phyloP scores from a whole-genome alignment of 1,284 basidiomycete species.

The Marasmius tenuissimus region DNA sequence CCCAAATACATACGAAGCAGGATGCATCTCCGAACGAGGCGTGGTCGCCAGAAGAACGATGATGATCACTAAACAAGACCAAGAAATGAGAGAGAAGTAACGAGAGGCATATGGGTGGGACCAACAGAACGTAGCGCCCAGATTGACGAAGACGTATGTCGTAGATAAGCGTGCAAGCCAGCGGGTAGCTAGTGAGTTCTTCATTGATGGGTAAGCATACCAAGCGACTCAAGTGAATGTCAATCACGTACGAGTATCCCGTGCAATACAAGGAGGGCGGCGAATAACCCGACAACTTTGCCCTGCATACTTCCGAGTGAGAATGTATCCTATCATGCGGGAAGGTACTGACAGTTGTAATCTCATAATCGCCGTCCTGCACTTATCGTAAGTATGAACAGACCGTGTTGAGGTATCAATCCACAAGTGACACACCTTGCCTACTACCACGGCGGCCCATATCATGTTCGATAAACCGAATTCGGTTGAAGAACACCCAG shows the following conservation, averaged over 20 bases:
- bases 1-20: conserved; percentile 78
- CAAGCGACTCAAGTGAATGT: background rate
- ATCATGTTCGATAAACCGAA: conserved; percentile 91
- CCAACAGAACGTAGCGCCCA: conserved; percentile 70
- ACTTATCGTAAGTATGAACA: background rate
- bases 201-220: background rate
- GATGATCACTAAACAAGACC: conserved; percentile 62
- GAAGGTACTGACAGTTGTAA: conserved; percentile 31
- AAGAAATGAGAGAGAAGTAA: conserved; percentile 5
- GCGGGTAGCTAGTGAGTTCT: conserved; percentile 84
- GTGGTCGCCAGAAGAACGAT: conserved; percentile 84
- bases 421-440: conserved; percentile 37
- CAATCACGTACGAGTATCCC: conserved; percentile 54
- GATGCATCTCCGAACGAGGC: conserved; percentile 78
- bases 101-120: conserved; percentile 4
- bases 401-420: background rate
- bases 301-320: conserved; percentile 35
- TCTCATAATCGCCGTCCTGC: conserved; percentile 47
- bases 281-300: conserved; percentile 76
- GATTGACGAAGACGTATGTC: conserved; percentile 86
- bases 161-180: conserved; percentile 78
- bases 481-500: conserved; percentile 84
- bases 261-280: conserved; percentile 71
- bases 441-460: conserved; percentile 70
- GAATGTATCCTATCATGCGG: conserved; percentile 17